Evolutionary conservation across 192 early-diverging fungal species (phyloP).

Genomic region (Pilaira anomala): DNA sequence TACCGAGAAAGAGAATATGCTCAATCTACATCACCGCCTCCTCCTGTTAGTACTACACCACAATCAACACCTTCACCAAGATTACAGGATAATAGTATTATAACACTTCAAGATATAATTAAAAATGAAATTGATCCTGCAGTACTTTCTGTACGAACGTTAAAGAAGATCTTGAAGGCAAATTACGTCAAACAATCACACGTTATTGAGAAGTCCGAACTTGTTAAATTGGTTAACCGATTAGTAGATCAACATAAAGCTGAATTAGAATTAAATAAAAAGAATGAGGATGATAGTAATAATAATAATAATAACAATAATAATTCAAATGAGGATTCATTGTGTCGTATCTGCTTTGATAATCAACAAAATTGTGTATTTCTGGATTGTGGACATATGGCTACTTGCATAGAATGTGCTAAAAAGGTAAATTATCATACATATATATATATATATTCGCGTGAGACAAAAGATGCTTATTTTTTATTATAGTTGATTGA

Average conservation of each 20-base stretch:
- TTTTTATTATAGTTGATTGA: constrained; percentile 40
- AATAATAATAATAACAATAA: background rate
- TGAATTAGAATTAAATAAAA: constrained; percentile 38
- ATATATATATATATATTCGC: background rate
- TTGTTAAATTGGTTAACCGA: constrained; percentile 60
- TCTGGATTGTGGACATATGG: constrained; percentile 84
- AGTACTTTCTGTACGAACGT: constrained; percentile 60
- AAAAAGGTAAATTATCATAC: constrained; percentile 40
- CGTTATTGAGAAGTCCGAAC: constrained; percentile 74
- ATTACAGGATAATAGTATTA: background rate
- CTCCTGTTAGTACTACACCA: background rate
- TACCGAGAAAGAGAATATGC: too few species aligned
- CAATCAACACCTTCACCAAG: constrained; percentile 1
- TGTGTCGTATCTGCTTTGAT: constrained; percentile 85
- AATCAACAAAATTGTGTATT: constrained; percentile 78
- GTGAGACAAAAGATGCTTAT: background rate
- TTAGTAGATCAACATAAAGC: constrained; percentile 52
- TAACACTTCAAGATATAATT: too few species aligned
- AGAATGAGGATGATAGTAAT: constrained; percentile 37
- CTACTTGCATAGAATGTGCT: constrained; percentile 76
- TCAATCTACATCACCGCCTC: background rate
- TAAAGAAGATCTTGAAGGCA: constrained; percentile 62
- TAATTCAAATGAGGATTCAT: constrained; percentile 51
- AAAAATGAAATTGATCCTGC: constrained; percentile 39
- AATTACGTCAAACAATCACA: constrained; percentile 65